Evolutionary conservation across 163 green algal genomes (phyloP), one percentile per base, ranked within the genome.

Genomic region (Chlamydomonas reinhardtii): DNA sequence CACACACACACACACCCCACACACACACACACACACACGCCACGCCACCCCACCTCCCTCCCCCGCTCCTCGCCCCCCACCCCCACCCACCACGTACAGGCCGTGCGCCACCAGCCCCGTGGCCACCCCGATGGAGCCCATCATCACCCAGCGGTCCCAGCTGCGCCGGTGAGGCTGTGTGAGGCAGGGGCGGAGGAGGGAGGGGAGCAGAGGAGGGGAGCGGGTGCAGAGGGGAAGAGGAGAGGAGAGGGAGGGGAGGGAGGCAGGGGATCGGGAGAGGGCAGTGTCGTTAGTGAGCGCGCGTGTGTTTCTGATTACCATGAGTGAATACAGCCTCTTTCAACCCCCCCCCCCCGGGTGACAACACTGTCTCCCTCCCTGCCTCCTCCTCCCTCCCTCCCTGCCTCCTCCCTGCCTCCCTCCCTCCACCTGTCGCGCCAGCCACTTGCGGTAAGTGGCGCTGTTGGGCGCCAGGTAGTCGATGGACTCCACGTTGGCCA

Each of bases 141-240:
- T 94, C 88, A 94, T 92, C 76, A 94, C 69, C 92, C 92, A 94
- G 37, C 92, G 90, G 89, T 94, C 92, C 92, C 92, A 94, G 8
- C 35, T 34, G 37, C 92, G 89, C 6, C 90, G 74, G 81, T 94
- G 90, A 3, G 92, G 92, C 90, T 94, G 88, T 19, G n/a, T 25
- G 25, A 22, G 34, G 20, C 2, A 22, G 31, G 52, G 54, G 48
- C 14, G 34, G 73, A 39, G 5, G 4, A 17, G 25, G 12, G 3
- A 17, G 19, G 61, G 61, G 25, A 31, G 25, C 61, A 31, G 61
- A 9, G 61, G 24, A 15, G 17, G 9, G 14, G 14, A 14, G 5
- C 1, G 12, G 9, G 14, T 56, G 48, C 11, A 14, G 48, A 14
- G 19, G 48, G 48, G 12, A 56, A 19, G 48, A 56, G 48, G 48